These are phyloP conservation scores for Phialocephala subalpina DNA, from an alignment of 2,329 filamentous ascomycete species.

Conservation along the genomic window DNA sequence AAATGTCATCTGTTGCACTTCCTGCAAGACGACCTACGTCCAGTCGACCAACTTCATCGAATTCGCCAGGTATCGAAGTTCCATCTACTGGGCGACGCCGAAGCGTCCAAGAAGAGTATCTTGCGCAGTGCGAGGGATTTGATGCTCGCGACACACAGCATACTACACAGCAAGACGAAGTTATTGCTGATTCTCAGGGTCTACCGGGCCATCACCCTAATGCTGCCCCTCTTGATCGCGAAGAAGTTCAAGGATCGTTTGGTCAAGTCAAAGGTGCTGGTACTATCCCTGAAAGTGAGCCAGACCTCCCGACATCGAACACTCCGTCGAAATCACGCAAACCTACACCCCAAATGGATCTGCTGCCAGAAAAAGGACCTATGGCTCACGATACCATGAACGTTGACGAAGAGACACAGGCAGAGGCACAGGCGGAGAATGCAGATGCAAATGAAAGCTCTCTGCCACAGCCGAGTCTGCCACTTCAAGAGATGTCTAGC, in stretches of 20 bases:
- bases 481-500: conserved; percentile 29
- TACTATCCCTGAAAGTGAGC: background rate
- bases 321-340: background rate
- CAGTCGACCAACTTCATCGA: conserved; percentile 20
- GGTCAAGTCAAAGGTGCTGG: background rate
- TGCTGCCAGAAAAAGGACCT: background rate
- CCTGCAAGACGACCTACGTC: conserved; percentile 17
- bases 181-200: conserved; percentile 41
- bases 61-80: conserved; percentile 22
- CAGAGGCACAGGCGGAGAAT: background rate
- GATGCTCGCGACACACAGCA: conserved; percentile 39
- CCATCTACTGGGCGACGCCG: conserved; percentile 36
- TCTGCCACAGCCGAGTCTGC: conserved; percentile 17
- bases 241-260: too few species aligned
- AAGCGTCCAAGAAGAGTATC: conserved; percentile 38
- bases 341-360: background rate
- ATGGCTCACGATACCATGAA: background rate
- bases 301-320: background rate
- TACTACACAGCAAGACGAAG: conserved; percentile 31
- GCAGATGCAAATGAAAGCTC: background rate
- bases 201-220: background rate
- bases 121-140: conserved; percentile 37
- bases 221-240: too few species aligned
- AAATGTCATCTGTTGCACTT: conserved; percentile 29
- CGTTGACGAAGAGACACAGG: background rate